Evolutionary conservation across 2,329 filamentous ascomycete genomes (phyloP).

Genomic region (Fusarium sp.): DNA sequence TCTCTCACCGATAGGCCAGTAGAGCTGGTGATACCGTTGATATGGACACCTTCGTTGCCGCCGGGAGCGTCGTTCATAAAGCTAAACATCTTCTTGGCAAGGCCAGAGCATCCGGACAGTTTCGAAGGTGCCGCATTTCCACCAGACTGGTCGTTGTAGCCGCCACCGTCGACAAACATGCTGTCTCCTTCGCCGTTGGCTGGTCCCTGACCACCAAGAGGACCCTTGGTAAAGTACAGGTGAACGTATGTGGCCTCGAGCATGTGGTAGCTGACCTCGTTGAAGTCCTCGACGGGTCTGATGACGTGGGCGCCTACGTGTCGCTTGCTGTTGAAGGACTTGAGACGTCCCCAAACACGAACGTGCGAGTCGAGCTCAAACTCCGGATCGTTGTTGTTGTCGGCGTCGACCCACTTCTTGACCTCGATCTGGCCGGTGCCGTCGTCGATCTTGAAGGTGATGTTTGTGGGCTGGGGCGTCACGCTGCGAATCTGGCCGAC

Average conservation of each 20-base stretch:
- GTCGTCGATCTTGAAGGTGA: conserved; percentile 94
- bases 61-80: conserved; percentile 75
- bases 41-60: conserved; percentile 85
- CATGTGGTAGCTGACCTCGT: conserved; percentile 93
- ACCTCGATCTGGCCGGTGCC: conserved; percentile 93
- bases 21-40: conserved; percentile 78
- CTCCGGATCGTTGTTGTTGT: conserved; percentile 61
- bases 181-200: conserved; percentile 57
- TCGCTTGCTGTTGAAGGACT: conserved; percentile 84
- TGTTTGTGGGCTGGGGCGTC: conserved; percentile 87
- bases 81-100: conserved; percentile 77
- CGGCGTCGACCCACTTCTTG: conserved; percentile 84
- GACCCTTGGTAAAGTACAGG: conserved; percentile 82
- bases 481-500: conserved; percentile 92
- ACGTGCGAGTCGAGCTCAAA: conserved; percentile 83
- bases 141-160: conserved; percentile 51
- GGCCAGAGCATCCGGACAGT: conserved; percentile 61
- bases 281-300: conserved; percentile 83
- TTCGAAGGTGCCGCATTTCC: conserved; percentile 53
- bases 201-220: conserved; percentile 58
- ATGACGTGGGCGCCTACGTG: conserved; percentile 86
- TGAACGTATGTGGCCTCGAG: conserved; percentile 92
- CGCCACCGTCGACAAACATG: conserved; percentile 68
- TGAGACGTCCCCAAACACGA: conserved; percentile 86
- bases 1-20: conserved; percentile 75